A percentile compares a stretch with the other conserved stretches of the same genome.
Evolutionary conservation across 305 asterid genomes (phyloP).

Genomic region (Solanum chacoense): DNA sequence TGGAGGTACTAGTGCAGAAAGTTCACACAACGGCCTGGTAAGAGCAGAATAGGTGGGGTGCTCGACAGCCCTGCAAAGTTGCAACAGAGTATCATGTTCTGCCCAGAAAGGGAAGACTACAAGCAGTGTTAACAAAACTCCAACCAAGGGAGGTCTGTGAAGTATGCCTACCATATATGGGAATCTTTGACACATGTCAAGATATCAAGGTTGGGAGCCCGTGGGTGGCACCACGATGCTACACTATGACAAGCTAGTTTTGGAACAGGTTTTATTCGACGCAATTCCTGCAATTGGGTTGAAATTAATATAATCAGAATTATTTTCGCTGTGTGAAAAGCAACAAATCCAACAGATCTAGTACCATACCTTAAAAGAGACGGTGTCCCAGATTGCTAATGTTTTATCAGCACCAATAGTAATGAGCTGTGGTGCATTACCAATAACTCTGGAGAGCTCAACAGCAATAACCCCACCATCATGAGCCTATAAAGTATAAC

Average conservation of each 20-base stretch:
- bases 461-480: constrained; percentile 92
- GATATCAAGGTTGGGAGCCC: constrained; percentile 99
- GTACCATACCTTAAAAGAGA: constrained; percentile 55
- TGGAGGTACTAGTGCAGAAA: constrained; percentile 83
- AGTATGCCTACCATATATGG: constrained; percentile 69
- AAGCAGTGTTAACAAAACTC: not conserved
- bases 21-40: constrained; percentile 93
- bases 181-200: constrained; percentile 98
- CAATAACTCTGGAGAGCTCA: constrained; percentile 84
- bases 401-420: constrained; percentile 86
- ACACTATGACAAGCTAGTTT: constrained; percentile 97
- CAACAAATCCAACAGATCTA: not conserved
- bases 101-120: constrained; percentile 2
- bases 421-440: constrained; percentile 87
- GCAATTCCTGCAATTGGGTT: constrained; percentile 36
- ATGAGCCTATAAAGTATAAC: constrained; percentile 55
- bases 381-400: constrained; percentile 84
- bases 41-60: constrained; percentile 90
- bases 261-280: constrained; percentile 93
- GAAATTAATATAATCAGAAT: not conserved
- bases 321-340: not conserved
- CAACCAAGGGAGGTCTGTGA: not conserved
- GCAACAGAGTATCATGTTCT: constrained; percentile 17
- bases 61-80: constrained; percentile 82
- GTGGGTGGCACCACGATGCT: constrained; percentile 99